Percentiles rank a stretch among this genome's conserved stretches.
Evolutionary conservation across 2,329 filamentous ascomycete genomes (phyloP).

Genomic region (Monilinia vaccinii-corymbosi): DNA sequence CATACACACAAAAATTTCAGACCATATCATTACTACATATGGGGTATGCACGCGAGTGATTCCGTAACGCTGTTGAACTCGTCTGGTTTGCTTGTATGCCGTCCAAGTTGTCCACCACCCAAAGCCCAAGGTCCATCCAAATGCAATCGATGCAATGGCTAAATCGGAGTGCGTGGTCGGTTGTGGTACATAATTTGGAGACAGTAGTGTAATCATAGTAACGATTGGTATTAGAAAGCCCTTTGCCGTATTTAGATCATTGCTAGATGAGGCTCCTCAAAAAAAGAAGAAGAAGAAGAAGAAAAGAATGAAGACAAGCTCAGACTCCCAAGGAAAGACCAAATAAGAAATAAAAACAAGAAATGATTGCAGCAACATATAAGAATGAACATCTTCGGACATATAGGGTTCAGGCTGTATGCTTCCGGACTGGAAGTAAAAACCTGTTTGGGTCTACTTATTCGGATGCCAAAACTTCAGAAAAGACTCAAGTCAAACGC

Average conservation of each 20-base stretch:
- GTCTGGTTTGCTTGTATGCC: conserved; percentile 30
- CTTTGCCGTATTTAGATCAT: neutral
- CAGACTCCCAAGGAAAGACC: no score
- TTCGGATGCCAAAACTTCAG: neutral
- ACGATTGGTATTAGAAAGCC: neutral
- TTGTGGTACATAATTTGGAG: conserved; percentile 8
- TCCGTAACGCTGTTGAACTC: conserved; percentile 28
- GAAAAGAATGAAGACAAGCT: neutral
- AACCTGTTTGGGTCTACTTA: neutral
- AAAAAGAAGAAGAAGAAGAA: neutral
- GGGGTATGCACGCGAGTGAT: conserved; percentile 25
- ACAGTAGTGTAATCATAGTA: neutral
- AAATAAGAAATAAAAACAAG: no score
- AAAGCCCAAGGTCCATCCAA: conserved; percentile 33
- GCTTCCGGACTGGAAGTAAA: neutral
- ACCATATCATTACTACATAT: conserved; percentile 30
- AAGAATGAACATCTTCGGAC: neutral
- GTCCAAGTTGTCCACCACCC: conserved; percentile 30
- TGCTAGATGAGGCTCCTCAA: neutral
- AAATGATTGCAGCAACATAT: neutral
- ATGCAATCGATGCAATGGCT: conserved; percentile 31
- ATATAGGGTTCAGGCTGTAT: neutral
- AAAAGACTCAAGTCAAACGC: neutral
- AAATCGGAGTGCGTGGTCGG: conserved; percentile 24
- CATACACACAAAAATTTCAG: conserved; percentile 34